A percentile compares a stretch with the other conserved stretches of the same genome.
phyloP scores from a whole-genome alignment of 306 rosid species.

The Vigna unguiculata region DNA sequence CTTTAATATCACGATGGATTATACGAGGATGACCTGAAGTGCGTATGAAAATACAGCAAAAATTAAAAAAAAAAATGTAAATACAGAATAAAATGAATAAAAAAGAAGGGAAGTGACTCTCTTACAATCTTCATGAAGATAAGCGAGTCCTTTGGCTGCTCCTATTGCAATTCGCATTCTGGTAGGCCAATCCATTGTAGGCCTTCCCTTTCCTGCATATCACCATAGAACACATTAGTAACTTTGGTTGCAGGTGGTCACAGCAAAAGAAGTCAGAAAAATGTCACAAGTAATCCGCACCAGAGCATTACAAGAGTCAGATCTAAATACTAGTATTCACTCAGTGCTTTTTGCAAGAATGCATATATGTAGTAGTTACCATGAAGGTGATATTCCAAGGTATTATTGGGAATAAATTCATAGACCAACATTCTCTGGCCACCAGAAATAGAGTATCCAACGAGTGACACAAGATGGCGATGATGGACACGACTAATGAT shows the following conservation, averaged over 20 bases:
- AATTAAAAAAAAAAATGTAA: neutral
- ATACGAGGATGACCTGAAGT: conserved; percentile 82
- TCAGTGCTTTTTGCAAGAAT: neutral
- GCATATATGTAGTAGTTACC: conserved; percentile 42
- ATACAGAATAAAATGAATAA: neutral
- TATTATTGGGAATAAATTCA: conserved; percentile 69
- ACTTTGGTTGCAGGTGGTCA: neutral
- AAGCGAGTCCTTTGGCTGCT: conserved; percentile 85
- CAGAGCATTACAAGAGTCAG: neutral
- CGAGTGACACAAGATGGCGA: conserved; percentile 83
- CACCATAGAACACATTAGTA: neutral
- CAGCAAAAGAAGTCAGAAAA: neutral
- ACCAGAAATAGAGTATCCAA: conserved; percentile 76
- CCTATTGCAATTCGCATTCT: conserved; percentile 82
- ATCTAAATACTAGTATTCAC: neutral
- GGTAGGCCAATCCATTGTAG: conserved; percentile 78
- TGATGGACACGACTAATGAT: conserved; percentile 89
- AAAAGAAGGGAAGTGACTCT: conserved; percentile 36
- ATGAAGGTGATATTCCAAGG: conserved; percentile 73
- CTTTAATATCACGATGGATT: conserved; percentile 89
- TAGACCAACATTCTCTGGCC: conserved; percentile 86
- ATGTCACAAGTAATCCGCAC: neutral
- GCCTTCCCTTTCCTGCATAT: conserved; percentile 60
- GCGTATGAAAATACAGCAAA: conserved; percentile 14
- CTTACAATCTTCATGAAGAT: conserved; percentile 95